phyloP scores from a whole-genome alignment of 345 rosid genomes.

The Lagerstroemia speciosa region DNA sequence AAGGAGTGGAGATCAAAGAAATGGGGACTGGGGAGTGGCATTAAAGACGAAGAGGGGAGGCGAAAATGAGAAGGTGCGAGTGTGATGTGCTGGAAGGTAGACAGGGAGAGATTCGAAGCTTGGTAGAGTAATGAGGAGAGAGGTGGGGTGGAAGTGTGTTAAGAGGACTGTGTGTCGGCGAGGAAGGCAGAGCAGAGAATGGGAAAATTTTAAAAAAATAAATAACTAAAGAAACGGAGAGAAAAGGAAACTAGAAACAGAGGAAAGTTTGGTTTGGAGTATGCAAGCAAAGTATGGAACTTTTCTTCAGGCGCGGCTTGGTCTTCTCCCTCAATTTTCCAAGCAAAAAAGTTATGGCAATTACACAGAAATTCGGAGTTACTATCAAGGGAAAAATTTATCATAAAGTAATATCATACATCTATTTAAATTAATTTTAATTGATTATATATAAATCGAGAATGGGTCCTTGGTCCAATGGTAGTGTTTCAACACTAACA shows the following conservation, averaged over 20 bases:
- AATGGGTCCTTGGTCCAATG: too few species aligned
- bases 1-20: background rate
- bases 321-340: background rate
- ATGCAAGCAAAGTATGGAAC: slow-evolving; percentile 10
- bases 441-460: too few species aligned
- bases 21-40: slow-evolving; percentile 5
- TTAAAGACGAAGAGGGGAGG: slow-evolving; percentile 5
- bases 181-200: background rate
- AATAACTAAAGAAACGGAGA: background rate
- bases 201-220: background rate
- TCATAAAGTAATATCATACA: too few species aligned
- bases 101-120: slow-evolving; percentile 18
- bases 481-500: too few species aligned
- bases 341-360: too few species aligned
- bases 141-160: slow-evolving; percentile 2
- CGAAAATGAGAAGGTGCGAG: background rate
- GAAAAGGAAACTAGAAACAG: background rate
- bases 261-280: background rate
- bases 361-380: too few species aligned
- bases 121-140: slow-evolving; percentile 7
- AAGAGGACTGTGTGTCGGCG: slow-evolving; percentile 13
- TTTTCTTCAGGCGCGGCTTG: slow-evolving; percentile 1
- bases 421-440: too few species aligned
- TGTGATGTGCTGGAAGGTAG: background rate
- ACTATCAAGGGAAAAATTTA: too few species aligned